Evolutionary conservation across 1,284 basidiomycete genomes (phyloP), one percentile per base, ranked within the genome.

Genomic region (Papiliotrema flavescens): DNA sequence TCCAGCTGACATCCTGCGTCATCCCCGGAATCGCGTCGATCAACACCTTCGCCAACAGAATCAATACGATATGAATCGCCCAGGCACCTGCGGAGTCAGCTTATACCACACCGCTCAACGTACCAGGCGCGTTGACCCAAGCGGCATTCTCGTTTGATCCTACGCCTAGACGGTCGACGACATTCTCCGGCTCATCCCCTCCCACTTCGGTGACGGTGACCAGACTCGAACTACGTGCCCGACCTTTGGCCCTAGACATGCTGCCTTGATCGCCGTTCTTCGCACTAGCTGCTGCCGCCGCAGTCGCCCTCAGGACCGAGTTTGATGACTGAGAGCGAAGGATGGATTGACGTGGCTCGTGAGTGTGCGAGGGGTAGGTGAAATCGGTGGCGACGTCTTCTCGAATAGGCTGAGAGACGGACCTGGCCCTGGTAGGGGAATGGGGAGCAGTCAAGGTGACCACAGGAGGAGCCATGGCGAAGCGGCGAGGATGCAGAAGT

Each of bases 111-210:
- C 8, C 34, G 5, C 17, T 24, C 26, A 22, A 76, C 83, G 55
- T 49, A 92, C 94, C 95, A 78, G 98, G 98, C 60, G 89, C 85
- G 73, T 99, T 97, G 69, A 98, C 96, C 95, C 95, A 99, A 69
- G 93, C 87, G 9, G 92, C 93, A 75, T 99, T 99, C 66, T 90
- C 84, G 74, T 98, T 97, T 49, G 84, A 82, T 65, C 89, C 91
- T 42, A 86, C 84, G 60, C 85, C 86, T 63, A 89, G 83, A 77
- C 94, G 65, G 57, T 76, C 91, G 20, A 90, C 82, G 4, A 85
- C 80, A 64, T 89, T 87, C 68, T 93, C 89, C 45, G 85, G 80
- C 19, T 85, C 84, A 61, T 86, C 82, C 64, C 86, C 86, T 37
- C 86, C 88, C 52, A 94, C 85, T 68, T 90, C 83, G 70, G 93